Percentiles rank a stretch among this genome's conserved stretches.
phyloP scores from a whole-genome alignment of 441 rosid species.

The Pelargonium fulgidum region DNA sequence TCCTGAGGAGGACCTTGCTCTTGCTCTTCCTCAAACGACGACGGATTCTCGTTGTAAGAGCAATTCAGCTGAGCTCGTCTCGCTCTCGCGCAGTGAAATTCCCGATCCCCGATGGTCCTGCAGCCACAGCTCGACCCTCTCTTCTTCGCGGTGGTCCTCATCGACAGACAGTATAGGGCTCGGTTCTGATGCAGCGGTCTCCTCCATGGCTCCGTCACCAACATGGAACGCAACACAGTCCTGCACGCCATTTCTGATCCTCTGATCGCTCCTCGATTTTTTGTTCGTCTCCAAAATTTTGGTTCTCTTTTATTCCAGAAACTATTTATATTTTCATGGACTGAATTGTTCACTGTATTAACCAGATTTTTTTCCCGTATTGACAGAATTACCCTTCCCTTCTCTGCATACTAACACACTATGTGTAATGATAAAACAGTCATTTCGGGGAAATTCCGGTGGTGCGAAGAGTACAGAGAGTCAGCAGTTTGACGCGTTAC shows the following conservation, averaged over 20 bases:
- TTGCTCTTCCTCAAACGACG: conserved; percentile 32
- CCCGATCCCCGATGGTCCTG: conserved; percentile 34
- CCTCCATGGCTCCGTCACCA: conserved; percentile 48
- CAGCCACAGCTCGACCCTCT: conserved; percentile 24
- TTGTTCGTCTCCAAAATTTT: not conserved
- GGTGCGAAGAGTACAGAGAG: not conserved
- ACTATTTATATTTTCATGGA: conserved; percentile 6
- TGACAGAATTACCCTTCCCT: not conserved
- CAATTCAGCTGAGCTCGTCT: conserved; percentile 34
- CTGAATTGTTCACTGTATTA: conserved; percentile 13
- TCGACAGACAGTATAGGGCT: conserved; percentile 30
- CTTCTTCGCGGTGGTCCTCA: conserved; percentile 17
- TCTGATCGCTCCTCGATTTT: not conserved
- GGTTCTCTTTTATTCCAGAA: not conserved
- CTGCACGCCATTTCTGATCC: conserved; percentile 58
- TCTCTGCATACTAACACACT: not conserved
- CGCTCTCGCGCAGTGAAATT: conserved; percentile 20
- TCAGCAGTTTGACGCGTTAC: not conserved
- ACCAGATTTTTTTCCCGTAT: conserved; percentile 17
- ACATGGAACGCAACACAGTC: conserved; percentile 46
- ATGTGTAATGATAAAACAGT: too few species aligned
- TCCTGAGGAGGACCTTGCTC: conserved; percentile 94
- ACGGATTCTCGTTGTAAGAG: conserved; percentile 26
- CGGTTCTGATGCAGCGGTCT: conserved; percentile 28
- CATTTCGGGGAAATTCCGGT: not conserved